Evolutionary conservation across 208 protist species (phyloP), one percentile per base, ranked within the genome.

Genomic region (Vickermania ingenoplastis): DNA sequence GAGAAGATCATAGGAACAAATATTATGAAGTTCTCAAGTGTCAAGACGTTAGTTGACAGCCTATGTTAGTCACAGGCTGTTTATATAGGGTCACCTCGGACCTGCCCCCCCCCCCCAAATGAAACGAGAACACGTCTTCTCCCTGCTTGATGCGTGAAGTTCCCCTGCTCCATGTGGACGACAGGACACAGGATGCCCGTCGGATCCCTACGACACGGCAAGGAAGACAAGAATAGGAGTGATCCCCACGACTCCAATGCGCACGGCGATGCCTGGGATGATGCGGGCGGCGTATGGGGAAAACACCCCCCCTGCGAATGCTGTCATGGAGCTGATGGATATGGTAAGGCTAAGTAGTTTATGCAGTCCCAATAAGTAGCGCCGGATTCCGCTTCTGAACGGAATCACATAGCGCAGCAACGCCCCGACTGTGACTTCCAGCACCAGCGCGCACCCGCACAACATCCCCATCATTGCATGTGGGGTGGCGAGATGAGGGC

Each of bases 321-420:
- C 50, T 25, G 22, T 17, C 21, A 54, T 27, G 23, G 11, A 11
- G 21, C 11, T 54, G 50, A 54, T 13, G 23, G 21, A 54, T 11
- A 54, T 54, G 50, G 23, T 54, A 5, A 26, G 7, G 22, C 50
- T 54, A 5, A 54, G 50, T 5, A 54, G 50, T 13, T 21, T 21
- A 54, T 54, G 50, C 5, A 54, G 13, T 7, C 11, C 22, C 21
- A 54, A 5, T 21, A 54, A 26, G 7, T 7, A 7, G 24, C 21
- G 24, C 5, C 24, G 50, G 7, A 25, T 25, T 7, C 23, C 23
- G 24, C 21, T 28, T 13, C 11, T 54, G 50, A 26, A 17, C 7
- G 5, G 5, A 28, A 54, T 26, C 21, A 54, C 50, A 25, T 54
- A 54, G 50, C 50, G 50, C 13, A 54, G 50, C 50, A 54, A 21